Evolutionary conservation across 305 asterid species (phyloP), one percentile per base, ranked within the genome.

Genomic region (Plantago coronopus): DNA sequence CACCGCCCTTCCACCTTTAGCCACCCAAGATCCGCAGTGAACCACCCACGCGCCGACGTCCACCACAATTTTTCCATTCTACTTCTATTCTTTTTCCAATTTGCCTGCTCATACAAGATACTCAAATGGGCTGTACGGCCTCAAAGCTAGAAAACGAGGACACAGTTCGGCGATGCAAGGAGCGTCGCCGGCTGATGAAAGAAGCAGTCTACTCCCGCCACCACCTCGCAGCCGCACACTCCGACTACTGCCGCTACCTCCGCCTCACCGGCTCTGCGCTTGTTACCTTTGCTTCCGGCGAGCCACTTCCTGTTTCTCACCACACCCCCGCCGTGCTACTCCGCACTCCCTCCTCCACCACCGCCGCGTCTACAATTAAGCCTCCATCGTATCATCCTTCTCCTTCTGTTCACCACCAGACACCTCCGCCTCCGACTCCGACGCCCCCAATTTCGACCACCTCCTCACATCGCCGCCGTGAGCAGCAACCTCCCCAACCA

Each of bases 91-190:
- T 18, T 15, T 3, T 3, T 10, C 38, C 60, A 29, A 25, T 1
- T 15, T n/a, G n/a, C 37, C 16, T 29, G 34, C 20, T 25, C 12
- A 23, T 6, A 25, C 7, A n/a, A 9, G n/a, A 3, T 12, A 37
- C 3, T 2, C 21, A 56, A 50, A 93, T 93, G 99, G 99, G 99
- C 7, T 93, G 99, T 82, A 40, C 96, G 62, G 85, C 87, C 57
- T 93, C 99, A 54, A 93, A 93, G 88, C 88, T 93, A 51, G 94
- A 85, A 47, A 93, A 89, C 73, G 97, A 87, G 81, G 99, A 93
- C 70, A 89, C 96, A 0, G 97, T 93, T 59, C 89, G 94, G 58
- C 94, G 97, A 58, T 93, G 99, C 81, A 93, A 89, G 87, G 97
- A 89, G 45, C 97, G 99, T 17, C 91, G 97, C 77, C 89, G 91